phyloP scores from a whole-genome alignment of 176 grass and related monocot species.

The Dendrocalamus sinicus region DNA sequence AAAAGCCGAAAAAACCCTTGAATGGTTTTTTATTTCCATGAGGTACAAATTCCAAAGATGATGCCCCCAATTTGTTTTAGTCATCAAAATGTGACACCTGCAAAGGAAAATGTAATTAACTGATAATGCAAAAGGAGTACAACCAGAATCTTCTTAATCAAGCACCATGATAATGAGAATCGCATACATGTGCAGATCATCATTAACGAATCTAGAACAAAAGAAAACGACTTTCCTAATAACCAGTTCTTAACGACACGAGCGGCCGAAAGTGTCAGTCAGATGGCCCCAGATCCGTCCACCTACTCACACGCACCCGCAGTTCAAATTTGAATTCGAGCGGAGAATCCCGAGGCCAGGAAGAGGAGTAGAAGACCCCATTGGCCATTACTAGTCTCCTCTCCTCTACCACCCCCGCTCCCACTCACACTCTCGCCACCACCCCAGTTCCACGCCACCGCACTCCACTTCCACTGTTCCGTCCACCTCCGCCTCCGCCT shows the following conservation, averaged over 20 bases:
- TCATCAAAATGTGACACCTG: no score
- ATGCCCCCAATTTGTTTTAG: no score
- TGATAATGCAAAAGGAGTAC: no score
- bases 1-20: no score
- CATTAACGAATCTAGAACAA: conserved; percentile 2
- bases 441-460: conserved; percentile 6
- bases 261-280: not conserved
- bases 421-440: not conserved
- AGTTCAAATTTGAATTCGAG: conserved; percentile 62
- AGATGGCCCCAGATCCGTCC: conserved; percentile 26
- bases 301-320: not conserved
- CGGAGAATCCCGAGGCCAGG: conserved; percentile 14
- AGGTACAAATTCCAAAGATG: no score
- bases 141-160: not conserved
- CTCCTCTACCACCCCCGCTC: conserved; percentile 19
- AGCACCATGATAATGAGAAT: not conserved
- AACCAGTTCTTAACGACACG: not conserved
- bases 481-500: not conserved
- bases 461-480: conserved; percentile 12
- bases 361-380: no score
- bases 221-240: not conserved
- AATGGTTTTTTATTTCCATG: no score
- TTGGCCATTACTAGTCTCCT: conserved; percentile 5
- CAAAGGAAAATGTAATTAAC: no score
- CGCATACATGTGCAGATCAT: not conserved